These are phyloP conservation scores for Hordeum marinum DNA, from an alignment of 176 grass and related monocot genomes.

Conservation along the genomic window DNA sequence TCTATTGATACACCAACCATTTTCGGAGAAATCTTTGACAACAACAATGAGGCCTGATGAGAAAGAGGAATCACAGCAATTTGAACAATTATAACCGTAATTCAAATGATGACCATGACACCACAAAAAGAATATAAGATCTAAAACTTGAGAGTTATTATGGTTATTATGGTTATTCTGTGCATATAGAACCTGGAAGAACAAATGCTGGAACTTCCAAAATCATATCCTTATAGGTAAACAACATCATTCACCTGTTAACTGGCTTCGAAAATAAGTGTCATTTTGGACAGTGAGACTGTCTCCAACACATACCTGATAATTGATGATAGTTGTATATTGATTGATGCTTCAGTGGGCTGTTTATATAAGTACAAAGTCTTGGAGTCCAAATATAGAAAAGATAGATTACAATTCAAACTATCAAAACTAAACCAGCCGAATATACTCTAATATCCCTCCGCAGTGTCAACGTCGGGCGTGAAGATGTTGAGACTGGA, in stretches of 20 bases:
- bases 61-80: background rate
- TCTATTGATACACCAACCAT: slow-evolving; percentile 60
- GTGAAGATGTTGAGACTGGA: too few species aligned
- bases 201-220: background rate
- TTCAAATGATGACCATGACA: background rate
- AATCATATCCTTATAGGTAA: background rate
- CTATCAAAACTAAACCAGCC: too few species aligned
- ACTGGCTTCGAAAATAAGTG: background rate
- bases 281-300: background rate
- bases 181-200: background rate
- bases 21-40: slow-evolving; percentile 76
- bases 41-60: slow-evolving; percentile 53
- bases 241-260: background rate
- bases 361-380: too few species aligned
- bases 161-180: background rate
- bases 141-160: background rate
- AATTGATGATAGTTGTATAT: too few species aligned
- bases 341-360: too few species aligned
- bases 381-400: too few species aligned
- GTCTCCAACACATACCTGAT: background rate
- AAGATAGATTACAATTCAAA: too few species aligned
- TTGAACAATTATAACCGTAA: background rate
- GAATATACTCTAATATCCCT: too few species aligned
- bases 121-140: background rate
- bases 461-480: too few species aligned